These are phyloP conservation scores for Penicillium atrosanguineum DNA, from an alignment of 495 filamentous ascomycete genomes.

Conservation along the genomic window DNA sequence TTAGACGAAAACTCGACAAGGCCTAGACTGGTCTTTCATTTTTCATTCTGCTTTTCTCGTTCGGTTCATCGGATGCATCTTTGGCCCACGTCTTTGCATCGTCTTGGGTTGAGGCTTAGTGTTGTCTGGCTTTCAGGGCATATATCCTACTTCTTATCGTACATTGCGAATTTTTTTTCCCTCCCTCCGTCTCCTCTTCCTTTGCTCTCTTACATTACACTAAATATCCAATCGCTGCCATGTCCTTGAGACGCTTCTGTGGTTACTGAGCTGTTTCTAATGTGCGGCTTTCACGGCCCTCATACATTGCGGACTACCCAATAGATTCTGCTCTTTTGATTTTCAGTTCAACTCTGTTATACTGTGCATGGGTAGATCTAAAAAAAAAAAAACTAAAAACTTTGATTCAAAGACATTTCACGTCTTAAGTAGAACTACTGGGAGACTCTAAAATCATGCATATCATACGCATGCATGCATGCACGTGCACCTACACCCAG, in stretches of 20 bases:
- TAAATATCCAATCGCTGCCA: conserved; percentile 20
- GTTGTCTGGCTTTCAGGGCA: conserved; percentile 23
- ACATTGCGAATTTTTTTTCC: conserved; percentile 16
- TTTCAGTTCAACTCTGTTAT: not conserved
- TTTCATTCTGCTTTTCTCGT: conserved; percentile 5
- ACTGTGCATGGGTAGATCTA: not conserved
- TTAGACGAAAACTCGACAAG: conserved; percentile 81
- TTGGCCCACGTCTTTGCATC: conserved; percentile 27
- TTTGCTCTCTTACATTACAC: conserved; percentile 11
- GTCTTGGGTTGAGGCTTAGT: conserved; percentile 20
- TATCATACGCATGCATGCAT: no score
- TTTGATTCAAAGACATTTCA: not conserved
- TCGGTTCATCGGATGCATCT: conserved; percentile 26
- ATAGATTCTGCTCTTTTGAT: conserved; percentile 22
- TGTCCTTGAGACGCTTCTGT: not conserved
- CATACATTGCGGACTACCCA: conserved; percentile 18
- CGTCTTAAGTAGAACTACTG: not conserved
- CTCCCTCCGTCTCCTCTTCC: conserved; percentile 7
- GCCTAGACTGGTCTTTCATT: conserved; percentile 26
- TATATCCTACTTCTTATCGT: conserved; percentile 20
- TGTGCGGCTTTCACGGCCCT: conserved; percentile 7
- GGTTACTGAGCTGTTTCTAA: conserved; percentile 2
- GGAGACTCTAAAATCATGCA: no score
- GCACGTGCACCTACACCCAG: not conserved
- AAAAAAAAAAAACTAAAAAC: not conserved